Conservation (phyloP, 306 rosid genomes). For the Hylodesmum podocarpum region DNA sequence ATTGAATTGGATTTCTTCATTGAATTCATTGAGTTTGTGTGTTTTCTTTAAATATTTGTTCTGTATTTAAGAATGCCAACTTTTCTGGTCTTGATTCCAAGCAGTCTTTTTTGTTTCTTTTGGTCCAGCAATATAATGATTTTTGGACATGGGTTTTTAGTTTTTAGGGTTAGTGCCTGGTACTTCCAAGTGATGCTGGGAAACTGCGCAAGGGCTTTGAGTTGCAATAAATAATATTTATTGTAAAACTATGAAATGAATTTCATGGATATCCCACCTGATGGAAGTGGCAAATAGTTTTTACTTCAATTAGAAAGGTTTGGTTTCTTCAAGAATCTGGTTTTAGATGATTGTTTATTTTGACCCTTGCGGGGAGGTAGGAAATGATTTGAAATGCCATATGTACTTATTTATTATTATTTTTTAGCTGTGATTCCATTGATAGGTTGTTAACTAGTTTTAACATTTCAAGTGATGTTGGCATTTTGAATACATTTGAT, state of each 20-base stretch:
- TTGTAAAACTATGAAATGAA: constrained; percentile 24
- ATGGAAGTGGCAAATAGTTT: constrained; percentile 27
- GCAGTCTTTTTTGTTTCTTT: not conserved
- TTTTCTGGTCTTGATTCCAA: not conserved
- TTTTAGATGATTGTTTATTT: not conserved
- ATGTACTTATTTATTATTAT: not conserved
- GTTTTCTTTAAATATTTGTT: not conserved
- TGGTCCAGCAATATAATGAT: not conserved
- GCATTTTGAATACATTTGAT: constrained; percentile 12
- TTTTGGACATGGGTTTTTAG: not conserved
- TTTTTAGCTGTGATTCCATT: not conserved
- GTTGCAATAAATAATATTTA: constrained; percentile 21
- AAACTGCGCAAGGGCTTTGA: constrained; percentile 46
- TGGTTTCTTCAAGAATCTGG: not conserved
- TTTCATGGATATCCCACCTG: constrained; percentile 32
- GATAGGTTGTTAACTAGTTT: not conserved
- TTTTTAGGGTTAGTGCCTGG: not conserved
- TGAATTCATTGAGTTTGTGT: not conserved
- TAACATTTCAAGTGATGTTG: not conserved
- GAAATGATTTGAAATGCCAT: not conserved
- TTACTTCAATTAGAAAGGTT: not conserved
- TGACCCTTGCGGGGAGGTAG: not conserved
- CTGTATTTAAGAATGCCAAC: not conserved
- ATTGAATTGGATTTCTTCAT: not conserved
- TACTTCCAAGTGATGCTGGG: constrained; percentile 45